Conservation (phyloP, 495 filamentous ascomycete species). For the Penicillium antarcticum region DNA sequence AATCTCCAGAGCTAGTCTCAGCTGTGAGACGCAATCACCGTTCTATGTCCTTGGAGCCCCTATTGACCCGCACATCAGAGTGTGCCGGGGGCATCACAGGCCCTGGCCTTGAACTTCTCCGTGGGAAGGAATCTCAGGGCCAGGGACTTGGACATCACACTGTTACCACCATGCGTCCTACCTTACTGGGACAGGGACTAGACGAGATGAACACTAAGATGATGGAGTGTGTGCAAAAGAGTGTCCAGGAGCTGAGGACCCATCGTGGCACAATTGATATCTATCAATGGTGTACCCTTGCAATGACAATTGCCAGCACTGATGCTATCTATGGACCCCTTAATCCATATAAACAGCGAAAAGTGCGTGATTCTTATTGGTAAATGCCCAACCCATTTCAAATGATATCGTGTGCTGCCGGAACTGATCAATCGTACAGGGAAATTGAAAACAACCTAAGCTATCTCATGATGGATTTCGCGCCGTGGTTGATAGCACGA, state of each 20-base stretch:
- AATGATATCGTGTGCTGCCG: no score
- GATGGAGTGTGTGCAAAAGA: slow-evolving; percentile 10
- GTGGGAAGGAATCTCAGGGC: slow-evolving; percentile 15
- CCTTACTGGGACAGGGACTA: slow-evolving; percentile 21
- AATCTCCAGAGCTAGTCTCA: slow-evolving; percentile 35
- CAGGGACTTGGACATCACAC: slow-evolving; percentile 12
- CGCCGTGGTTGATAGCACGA: slow-evolving; percentile 38
- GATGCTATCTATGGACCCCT: slow-evolving; percentile 45
- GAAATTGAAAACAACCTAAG: slow-evolving; percentile 41
- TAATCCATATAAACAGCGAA: slow-evolving; percentile 46
- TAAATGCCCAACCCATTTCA: slow-evolving; percentile 11
- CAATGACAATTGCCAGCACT: slow-evolving; percentile 48
- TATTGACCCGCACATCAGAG: slow-evolving; percentile 18
- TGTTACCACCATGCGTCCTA: slow-evolving; percentile 22
- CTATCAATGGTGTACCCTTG: slow-evolving; percentile 37
- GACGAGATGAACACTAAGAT: slow-evolving; percentile 30
- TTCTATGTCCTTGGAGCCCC: slow-evolving; percentile 39
- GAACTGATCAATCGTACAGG: slow-evolving; percentile 19
- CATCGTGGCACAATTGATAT: slow-evolving; percentile 14
- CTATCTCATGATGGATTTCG: slow-evolving; percentile 25
- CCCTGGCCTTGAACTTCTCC: slow-evolving; percentile 12
- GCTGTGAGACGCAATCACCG: slow-evolving; percentile 40
- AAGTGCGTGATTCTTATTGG: slow-evolving; percentile 43
- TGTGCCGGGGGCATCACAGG: slow-evolving; percentile 18
- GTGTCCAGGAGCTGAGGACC: slow-evolving; percentile 17